phyloP scores from a whole-genome alignment of 1,284 basidiomycete species.

The Pyrrhoderma lamaoense region DNA sequence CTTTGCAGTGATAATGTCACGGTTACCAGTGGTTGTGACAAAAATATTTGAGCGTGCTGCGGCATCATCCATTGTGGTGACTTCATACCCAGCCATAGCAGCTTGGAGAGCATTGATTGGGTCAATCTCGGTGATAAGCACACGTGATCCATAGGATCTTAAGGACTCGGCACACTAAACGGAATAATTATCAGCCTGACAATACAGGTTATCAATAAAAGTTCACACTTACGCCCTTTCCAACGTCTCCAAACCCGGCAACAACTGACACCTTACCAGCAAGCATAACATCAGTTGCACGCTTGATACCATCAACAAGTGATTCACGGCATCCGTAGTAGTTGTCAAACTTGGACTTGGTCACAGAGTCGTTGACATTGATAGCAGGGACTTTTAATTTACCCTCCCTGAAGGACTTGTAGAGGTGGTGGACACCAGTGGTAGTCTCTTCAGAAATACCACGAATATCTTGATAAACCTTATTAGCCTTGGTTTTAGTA shows the following conservation, averaged over 20 bases:
- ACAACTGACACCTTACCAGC: conserved; percentile 99
- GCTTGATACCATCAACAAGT: conserved; percentile 99
- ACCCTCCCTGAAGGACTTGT: conserved; percentile 95
- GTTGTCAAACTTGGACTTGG: conserved; percentile 98
- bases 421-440: conserved; percentile 98
- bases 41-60: conserved; percentile 88
- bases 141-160: conserved; percentile 93
- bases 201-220: conserved; percentile 4
- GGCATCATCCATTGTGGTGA: conserved; percentile 97
- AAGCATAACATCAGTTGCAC: conserved; percentile 99
- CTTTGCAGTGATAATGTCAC: conserved; percentile 92
- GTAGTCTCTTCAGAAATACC: conserved; percentile 99
- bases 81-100: conserved; percentile 99
- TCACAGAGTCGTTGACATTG: conserved; percentile 99
- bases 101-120: conserved; percentile 99
- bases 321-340: conserved; percentile 99
- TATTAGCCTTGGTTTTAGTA: neutral
- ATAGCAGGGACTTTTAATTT: conserved; percentile 97
- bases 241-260: conserved; percentile 98
- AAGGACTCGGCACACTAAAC: conserved; percentile 93
- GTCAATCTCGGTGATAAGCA: conserved; percentile 96
- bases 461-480: conserved; percentile 56
- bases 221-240: conserved; percentile 79
- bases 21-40: conserved; percentile 97
- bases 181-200: conserved; percentile 13